Percentiles rank a stretch among this genome's conserved stretches.
Evolutionary conservation across 2,329 filamentous ascomycete species (phyloP).

Genomic region (Monilinia fructicola): DNA sequence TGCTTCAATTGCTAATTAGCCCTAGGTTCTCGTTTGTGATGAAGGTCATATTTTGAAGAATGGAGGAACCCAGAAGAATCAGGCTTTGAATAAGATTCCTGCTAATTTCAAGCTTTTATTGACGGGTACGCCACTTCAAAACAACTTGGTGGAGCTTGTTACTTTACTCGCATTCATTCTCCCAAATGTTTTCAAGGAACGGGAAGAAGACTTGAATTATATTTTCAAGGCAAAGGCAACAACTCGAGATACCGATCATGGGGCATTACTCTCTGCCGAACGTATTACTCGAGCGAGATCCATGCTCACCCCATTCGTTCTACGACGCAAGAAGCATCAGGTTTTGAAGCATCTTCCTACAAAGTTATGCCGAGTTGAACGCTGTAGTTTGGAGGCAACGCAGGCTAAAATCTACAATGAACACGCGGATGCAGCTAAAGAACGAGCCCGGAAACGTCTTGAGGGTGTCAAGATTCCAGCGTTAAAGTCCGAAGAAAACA

Average conservation of each 20-base stretch:
- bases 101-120: conserved; percentile 84
- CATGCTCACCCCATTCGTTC: conserved; percentile 92
- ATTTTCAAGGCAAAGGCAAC: conserved; percentile 93
- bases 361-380: conserved; percentile 75
- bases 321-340: conserved; percentile 90
- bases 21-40: conserved; percentile 66
- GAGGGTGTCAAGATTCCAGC: conserved; percentile 49
- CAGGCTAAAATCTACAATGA: conserved; percentile 74
- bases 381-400: conserved; percentile 72
- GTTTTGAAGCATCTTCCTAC: conserved; percentile 80
- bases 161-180: conserved; percentile 93
- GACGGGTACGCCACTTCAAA: conserved; percentile 87
- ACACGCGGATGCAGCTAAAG: conserved; percentile 63
- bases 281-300: conserved; percentile 83
- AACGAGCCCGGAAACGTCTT: conserved; percentile 56
- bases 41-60: conserved; percentile 96
- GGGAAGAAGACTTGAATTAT: conserved; percentile 74
- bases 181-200: conserved; percentile 74
- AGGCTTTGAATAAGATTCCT: conserved; percentile 72
- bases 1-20: conserved; percentile 25
- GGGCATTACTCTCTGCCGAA: conserved; percentile 80
- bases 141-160: conserved; percentile 90
- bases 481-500: conserved; percentile 57
- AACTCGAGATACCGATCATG: conserved; percentile 74
- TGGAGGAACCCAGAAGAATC: conserved; percentile 76